phyloP scores from a whole-genome alignment of 2,329 filamentous ascomycete genomes.

The Macrophomina tecta region DNA sequence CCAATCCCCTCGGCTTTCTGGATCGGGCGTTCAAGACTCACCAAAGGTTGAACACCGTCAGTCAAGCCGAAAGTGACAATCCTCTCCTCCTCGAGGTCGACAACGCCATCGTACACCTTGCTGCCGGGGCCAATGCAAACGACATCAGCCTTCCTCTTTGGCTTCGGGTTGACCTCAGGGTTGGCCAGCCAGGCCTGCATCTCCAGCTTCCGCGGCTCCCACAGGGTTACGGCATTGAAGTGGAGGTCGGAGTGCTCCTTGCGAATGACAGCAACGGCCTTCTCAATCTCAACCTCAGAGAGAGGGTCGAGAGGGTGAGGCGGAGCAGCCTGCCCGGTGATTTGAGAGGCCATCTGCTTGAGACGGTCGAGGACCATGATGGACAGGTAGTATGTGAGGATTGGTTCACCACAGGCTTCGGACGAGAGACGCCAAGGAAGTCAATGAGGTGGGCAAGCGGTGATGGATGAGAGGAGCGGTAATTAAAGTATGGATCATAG shows the following conservation, averaged over 20 bases:
- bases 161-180: slow-evolving; percentile 65
- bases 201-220: slow-evolving; percentile 83
- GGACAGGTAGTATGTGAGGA: neutral
- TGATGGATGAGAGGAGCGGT: neutral
- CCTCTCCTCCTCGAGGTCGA: slow-evolving; percentile 71
- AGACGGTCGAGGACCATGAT: slow-evolving; percentile 68
- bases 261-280: slow-evolving; percentile 70
- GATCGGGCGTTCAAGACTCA: slow-evolving; percentile 46
- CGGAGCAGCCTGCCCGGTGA: slow-evolving; percentile 60
- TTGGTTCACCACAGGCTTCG: neutral
- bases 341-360: slow-evolving; percentile 67
- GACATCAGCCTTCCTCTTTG: slow-evolving; percentile 77
- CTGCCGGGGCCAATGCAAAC: slow-evolving; percentile 81
- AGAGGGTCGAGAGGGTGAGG: slow-evolving; percentile 83
- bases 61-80: slow-evolving; percentile 77
- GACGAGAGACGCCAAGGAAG: neutral
- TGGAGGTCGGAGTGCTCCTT: slow-evolving; percentile 73
- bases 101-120: slow-evolving; percentile 81
- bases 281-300: slow-evolving; percentile 72
- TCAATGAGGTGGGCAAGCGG: neutral
- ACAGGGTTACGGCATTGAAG: slow-evolving; percentile 86
- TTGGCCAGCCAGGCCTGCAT: slow-evolving; percentile 80
- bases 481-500: neutral
- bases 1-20: slow-evolving; percentile 3
- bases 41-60: slow-evolving; percentile 80